Conservation (phyloP, 495 filamentous ascomycete genomes). For the Saxispiralis lemnorum region DNA sequence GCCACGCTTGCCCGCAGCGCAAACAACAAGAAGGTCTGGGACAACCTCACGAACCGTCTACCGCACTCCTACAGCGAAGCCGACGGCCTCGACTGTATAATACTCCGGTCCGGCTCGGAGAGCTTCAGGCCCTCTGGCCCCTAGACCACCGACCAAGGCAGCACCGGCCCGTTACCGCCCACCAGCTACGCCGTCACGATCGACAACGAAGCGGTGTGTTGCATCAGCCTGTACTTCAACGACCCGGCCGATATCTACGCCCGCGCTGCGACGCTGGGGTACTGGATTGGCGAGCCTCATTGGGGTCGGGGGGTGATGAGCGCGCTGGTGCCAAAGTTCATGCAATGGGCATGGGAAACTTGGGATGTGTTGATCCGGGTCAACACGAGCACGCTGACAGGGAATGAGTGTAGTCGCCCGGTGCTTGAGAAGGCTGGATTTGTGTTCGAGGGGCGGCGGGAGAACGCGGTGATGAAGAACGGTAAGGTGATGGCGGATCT, state of each 20-base stretch:
- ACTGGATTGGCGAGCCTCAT: conserved; percentile 22
- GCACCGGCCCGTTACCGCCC: conserved; percentile 1
- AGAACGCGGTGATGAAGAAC: conserved; percentile 16
- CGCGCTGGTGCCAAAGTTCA: conserved; percentile 15
- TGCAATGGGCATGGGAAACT: conserved; percentile 18
- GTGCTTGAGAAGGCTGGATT: conserved; percentile 19
- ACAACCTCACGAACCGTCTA: conserved; percentile 20
- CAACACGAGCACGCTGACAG: conserved; percentile 11
- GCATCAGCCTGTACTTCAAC: conserved; percentile 18
- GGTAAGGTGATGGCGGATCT: conserved; percentile 9
- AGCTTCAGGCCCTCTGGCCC: conserved; percentile 2
- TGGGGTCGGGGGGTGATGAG: conserved; percentile 18
- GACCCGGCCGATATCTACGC: conserved; percentile 17
- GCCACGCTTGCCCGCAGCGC: conserved; percentile 8
- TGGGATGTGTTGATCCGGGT: conserved; percentile 11
- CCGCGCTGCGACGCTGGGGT: conserved; percentile 20
- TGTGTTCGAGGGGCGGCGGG: conserved; percentile 16
- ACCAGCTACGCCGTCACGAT: conserved; percentile 14
- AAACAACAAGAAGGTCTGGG: conserved; percentile 16
- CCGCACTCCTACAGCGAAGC: conserved; percentile 19
- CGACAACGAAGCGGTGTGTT: conserved; percentile 16
- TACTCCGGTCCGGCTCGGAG: conserved; percentile 2
- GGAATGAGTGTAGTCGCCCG: conserved; percentile 18
- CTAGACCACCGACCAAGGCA: conserved; percentile 4
- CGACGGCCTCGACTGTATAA: conserved; percentile 18